Conservation (phyloP, 169 alveolate genomes). For the Plasmodium relictum region DNA sequence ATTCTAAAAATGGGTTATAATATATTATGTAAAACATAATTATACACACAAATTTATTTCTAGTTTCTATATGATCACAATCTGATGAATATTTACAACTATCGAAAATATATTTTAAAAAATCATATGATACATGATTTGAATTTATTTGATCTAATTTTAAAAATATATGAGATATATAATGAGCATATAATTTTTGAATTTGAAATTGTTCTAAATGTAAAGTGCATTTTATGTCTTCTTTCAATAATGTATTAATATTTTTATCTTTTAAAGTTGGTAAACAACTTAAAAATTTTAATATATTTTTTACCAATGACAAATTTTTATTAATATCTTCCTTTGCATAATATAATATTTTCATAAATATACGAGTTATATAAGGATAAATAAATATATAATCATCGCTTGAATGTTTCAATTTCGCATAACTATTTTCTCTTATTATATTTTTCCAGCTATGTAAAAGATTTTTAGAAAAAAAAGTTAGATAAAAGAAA, state of each 20-base stretch:
- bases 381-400: background rate
- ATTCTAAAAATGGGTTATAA: slow-evolving; percentile 71
- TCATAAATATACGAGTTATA: background rate
- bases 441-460: slow-evolving; percentile 32
- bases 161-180: slow-evolving; percentile 57
- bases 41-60: slow-evolving; percentile 47
- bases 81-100: background rate
- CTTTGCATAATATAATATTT: slow-evolving; percentile 26
- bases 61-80: background rate
- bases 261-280: slow-evolving; percentile 36
- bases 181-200: slow-evolving; percentile 56
- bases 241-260: slow-evolving; percentile 28
- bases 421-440: slow-evolving; percentile 5
- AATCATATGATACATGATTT: slow-evolving; percentile 28
- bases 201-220: slow-evolving; percentile 6
- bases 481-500: slow-evolving; percentile 40
- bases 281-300: slow-evolving; percentile 50
- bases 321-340: background rate
- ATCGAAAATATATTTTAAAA: slow-evolving; percentile 15
- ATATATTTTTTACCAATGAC: slow-evolving; percentile 13
- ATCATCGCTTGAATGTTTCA: slow-evolving; percentile 1
- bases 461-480: slow-evolving; percentile 29
- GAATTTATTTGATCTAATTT: slow-evolving; percentile 27
- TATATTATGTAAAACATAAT: slow-evolving; percentile 45
- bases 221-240: slow-evolving; percentile 19